Evolutionary conservation across 2,329 filamentous ascomycete genomes (phyloP).

Genomic region (Penicillium sp.): DNA sequence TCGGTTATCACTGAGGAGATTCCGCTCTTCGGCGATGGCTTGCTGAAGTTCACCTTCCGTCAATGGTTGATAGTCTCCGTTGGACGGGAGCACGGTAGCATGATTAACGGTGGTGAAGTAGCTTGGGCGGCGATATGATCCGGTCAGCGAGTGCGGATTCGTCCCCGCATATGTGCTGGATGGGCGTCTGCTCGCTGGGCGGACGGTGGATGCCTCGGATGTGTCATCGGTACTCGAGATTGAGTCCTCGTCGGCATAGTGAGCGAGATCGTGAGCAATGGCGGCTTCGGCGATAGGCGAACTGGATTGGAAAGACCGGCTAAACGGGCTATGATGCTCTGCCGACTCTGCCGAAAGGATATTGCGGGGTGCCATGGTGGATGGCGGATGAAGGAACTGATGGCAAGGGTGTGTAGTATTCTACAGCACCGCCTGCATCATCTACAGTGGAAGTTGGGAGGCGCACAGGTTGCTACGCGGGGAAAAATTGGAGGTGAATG

Average conservation of each 20-base stretch:
- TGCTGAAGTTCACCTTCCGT: slow-evolving; percentile 56
- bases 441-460: background rate
- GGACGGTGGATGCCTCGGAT: slow-evolving; percentile 43
- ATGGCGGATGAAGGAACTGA: background rate
- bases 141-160: slow-evolving; percentile 54
- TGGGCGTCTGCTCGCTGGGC: slow-evolving; percentile 43
- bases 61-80: slow-evolving; percentile 46
- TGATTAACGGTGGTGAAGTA: slow-evolving; percentile 73
- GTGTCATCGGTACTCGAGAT: slow-evolving; percentile 41
- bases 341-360: slow-evolving; percentile 29
- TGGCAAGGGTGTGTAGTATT: background rate
- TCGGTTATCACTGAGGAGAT: slow-evolving; percentile 61
- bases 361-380: slow-evolving; percentile 32
- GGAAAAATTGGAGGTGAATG: background rate
- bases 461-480: background rate
- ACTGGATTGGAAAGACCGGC: slow-evolving; percentile 54
- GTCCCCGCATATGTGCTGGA: slow-evolving; percentile 39
- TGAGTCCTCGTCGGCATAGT: slow-evolving; percentile 60
- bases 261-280: slow-evolving; percentile 67
- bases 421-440: slow-evolving; percentile 2
- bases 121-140: slow-evolving; percentile 74
- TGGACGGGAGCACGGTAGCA: slow-evolving; percentile 64
- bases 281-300: slow-evolving; percentile 69
- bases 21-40: slow-evolving; percentile 59
- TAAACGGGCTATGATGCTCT: slow-evolving; percentile 32